Evolutionary conservation across 148 eudicot species (phyloP).

Genomic region (Euryodendron excelsum): DNA sequence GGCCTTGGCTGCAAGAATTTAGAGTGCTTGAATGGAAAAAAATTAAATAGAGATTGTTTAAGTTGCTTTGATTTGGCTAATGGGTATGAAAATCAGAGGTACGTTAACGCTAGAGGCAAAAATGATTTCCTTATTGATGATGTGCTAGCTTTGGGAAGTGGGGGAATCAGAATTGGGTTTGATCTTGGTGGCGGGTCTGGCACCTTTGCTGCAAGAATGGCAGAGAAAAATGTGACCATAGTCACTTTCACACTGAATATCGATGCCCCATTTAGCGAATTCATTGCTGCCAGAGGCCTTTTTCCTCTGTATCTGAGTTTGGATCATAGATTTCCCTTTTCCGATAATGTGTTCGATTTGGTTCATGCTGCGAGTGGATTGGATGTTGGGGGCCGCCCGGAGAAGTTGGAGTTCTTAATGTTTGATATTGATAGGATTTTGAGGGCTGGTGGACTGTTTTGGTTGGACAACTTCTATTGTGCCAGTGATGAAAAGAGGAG

Average conservation of each 20-base stretch:
- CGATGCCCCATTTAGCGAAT: slow-evolving; percentile 76
- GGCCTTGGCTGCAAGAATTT: slow-evolving; percentile 79
- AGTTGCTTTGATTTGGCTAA: slow-evolving; percentile 65
- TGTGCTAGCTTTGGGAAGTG: slow-evolving; percentile 66
- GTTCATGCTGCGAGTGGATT: slow-evolving; percentile 72
- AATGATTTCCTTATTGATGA: slow-evolving; percentile 82
- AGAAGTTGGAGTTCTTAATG: slow-evolving; percentile 92
- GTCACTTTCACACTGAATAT: slow-evolving; percentile 60
- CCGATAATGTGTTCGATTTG: slow-evolving; percentile 82
- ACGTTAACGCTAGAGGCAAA: slow-evolving; percentile 62
- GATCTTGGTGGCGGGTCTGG: slow-evolving; percentile 92
- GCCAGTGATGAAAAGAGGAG: slow-evolving; percentile 72
- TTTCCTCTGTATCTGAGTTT: slow-evolving; percentile 82
- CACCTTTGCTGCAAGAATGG: slow-evolving; percentile 95
- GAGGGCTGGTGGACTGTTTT: slow-evolving; percentile 81
- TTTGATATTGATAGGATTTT: slow-evolving; percentile 83
- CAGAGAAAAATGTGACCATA: slow-evolving; percentile 72
- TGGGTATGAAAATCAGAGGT: slow-evolving; percentile 58
- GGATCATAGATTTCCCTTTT: slow-evolving; percentile 78
- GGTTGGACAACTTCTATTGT: slow-evolving; percentile 85
- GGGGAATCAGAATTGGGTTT: slow-evolving; percentile 64
- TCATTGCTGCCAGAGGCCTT: slow-evolving; percentile 82
- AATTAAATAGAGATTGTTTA: slow-evolving; percentile 65
- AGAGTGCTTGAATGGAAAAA: slow-evolving; percentile 61
- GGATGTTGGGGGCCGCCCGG: slow-evolving; percentile 74